Evolutionary conservation across 148 eudicot species (phyloP), one percentile per base, ranked within the genome.

Genomic region (Pouteria glomerata): DNA sequence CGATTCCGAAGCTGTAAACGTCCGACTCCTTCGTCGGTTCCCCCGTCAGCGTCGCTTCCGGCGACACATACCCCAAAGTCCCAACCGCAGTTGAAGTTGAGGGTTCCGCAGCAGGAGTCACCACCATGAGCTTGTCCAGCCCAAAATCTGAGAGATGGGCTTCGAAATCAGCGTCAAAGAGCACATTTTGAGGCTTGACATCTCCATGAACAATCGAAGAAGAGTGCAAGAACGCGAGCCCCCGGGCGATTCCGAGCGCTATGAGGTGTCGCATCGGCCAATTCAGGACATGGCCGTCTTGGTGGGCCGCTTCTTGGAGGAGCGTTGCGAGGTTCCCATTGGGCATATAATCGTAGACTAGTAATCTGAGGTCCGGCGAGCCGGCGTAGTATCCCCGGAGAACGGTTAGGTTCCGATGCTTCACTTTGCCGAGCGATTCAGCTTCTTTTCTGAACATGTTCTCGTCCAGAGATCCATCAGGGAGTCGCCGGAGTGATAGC

Each of bases 241-340:
- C 92, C 0, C 89, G 85, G 30, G 89, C 92, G 3, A 88, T 80
- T 0, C 89, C 92, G 0, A 88, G 85, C 1, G 89, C 89, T 48
- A 88, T 85, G 29, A 88, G 81, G 76, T 88, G 92, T 14, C 92
- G 73, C 92, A 88, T 88, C 8, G 92, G 89, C 92, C 92, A 88
- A 55, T 88, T 88, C 6, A 88, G 73, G 61, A 88, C 89, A 66
- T 88, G 89, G 6, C 92, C 92, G 24, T 88, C 89, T 65, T 88
- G 89, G 76, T 88, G 92, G 18, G 86, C 83, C 6, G 92, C 89
- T 77, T 88, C 92, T 76, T 88, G 92, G 24, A 88, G 83, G 21
- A 88, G 81, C 27, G 92, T 88, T 0, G 85, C 86, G 11, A 88
- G 78, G 76, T 88, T 88, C 16, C 92, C 92, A 56, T 88, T 88